Base-by-base conservation (phyloP, 2,329 filamentous ascomycete species). In the Mycogone perniciosa region DNA sequence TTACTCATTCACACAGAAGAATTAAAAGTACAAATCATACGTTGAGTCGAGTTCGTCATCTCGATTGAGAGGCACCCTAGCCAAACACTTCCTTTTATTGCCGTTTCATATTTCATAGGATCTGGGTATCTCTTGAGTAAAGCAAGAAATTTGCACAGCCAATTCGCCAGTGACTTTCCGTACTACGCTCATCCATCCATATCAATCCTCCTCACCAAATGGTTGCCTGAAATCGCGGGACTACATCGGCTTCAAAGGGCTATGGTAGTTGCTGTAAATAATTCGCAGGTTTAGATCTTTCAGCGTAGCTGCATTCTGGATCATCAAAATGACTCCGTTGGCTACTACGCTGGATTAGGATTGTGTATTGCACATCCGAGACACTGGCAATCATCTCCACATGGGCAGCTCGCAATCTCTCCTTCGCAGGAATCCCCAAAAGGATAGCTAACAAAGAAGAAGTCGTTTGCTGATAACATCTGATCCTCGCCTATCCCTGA, bases 381-480 rank as follows among this genome's bases (percentile, higher is more conserved):
- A 56, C 80, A 83, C 54, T 76, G 68, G 51, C 80, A 83, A 54
- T 80, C 77, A 52, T 82, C 78, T 7, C 80, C 79, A 50, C 80
- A 83, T 1, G 75, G 77, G 59, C 80, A 83, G 38, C 69, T 74
- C 9, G 71, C 66, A 51, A 69, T 68, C 51, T 75, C 73, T 2
- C 78, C 77, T 0, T 69, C 71, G 59, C 78, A 81, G 1, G 66
- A 62, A 27, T 75, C 70, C 4, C 67, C 65, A 50, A 73, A 76
- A 3, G 76, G 71, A 54, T 82, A 77, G 49, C 73, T 76, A 51
- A 83, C 79, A 57, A 83, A 83, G 60, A 82, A 75, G 65, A 78
- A 84, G 60, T 82, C 77, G 46, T 68, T 72, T 1, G 74, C 73
- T 2, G 74, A 70, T 27, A 80, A 62, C 6, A 67, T 70, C 58